Conservation (phyloP, 176 grass and related monocot species). For the Urochloa ruziziensis region DNA sequence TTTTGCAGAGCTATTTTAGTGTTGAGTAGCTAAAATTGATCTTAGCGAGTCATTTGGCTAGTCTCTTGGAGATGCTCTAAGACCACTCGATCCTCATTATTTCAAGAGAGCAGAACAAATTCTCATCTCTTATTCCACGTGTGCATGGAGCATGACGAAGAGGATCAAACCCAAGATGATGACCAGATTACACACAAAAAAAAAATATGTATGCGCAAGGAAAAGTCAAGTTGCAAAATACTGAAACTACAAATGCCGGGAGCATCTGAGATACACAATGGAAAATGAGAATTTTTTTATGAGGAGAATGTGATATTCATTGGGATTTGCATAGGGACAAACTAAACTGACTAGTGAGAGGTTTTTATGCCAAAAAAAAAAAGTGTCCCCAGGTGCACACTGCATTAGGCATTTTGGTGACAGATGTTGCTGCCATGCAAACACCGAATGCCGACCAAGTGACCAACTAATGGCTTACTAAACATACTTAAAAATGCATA, state of each 20-base stretch:
- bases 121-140: neutral
- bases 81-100: neutral
- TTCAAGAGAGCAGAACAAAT: neutral
- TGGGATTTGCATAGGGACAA: neutral
- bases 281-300: neutral
- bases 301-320: neutral
- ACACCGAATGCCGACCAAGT: neutral
- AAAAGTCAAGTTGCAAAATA: neutral
- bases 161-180: neutral
- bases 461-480: neutral
- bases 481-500: neutral
- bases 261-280: neutral
- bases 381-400: neutral
- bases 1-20: too few relatives aligned
- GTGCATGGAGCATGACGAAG: neutral
- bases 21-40: too few relatives aligned
- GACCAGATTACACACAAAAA: neutral
- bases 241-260: neutral
- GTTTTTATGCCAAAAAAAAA: neutral
- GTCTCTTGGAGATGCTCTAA: too few relatives aligned
- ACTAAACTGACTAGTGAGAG: neutral
- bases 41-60: too few relatives aligned
- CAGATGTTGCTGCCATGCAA: neutral
- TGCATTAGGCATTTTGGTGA: neutral
- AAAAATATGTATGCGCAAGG: neutral